Base-by-base conservation (phyloP, 176 grass and related monocot genomes). In the Aechmea fasciata region DNA sequence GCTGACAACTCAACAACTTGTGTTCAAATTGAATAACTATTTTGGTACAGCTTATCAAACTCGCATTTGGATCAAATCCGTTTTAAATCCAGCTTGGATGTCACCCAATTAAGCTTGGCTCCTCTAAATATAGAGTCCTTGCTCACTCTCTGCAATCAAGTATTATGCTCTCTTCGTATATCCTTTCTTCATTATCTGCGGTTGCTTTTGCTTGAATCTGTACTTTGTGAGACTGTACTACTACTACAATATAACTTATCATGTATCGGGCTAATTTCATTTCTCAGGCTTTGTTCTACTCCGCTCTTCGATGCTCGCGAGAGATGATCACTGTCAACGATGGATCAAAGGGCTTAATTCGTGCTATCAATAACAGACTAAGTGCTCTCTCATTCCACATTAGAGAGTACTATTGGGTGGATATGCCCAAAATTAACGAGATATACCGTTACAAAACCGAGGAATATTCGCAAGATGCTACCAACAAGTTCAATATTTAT, bases 401-500 rank as follows among this genome's bases (percentile, higher is more conserved):
- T 3, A 85, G 89, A 66, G 89, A 91, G 47, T 91, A 91, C 57
- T 91, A 87, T 52, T 91, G 89, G 89, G 89, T 87, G 11, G 85
- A 91, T 66, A 91, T 91, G 89, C 87, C 82, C 50, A 91, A 91
- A 73, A 84, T 91, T 79, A 91, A 91, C 69, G 89, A 91, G 73
- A 91, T 91, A 73, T 91, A 91, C 67, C 74, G 89, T 73, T 91
- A 91, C 63, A 91, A 91, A 57, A 91, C 89, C 68, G 89, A 91
- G 83, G 89, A 91, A 78, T 91, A 91, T 75, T 91, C 89, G 7
- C 85, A 87, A 71, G 89, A 91, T 11, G 89, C 89, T 52, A 87
- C 85, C 49, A 91, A 91, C 82, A 91, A 91, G 79, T 91, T 91
- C 63, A 91, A 91, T 73, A 91, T 91, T 70, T 91, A 91, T 65